A percentile compares a stretch with the other conserved stretches of the same genome.
phyloP scores from a whole-genome alignment of 352 stramenopile species.

The Phytophthora niederhauseri region DNA sequence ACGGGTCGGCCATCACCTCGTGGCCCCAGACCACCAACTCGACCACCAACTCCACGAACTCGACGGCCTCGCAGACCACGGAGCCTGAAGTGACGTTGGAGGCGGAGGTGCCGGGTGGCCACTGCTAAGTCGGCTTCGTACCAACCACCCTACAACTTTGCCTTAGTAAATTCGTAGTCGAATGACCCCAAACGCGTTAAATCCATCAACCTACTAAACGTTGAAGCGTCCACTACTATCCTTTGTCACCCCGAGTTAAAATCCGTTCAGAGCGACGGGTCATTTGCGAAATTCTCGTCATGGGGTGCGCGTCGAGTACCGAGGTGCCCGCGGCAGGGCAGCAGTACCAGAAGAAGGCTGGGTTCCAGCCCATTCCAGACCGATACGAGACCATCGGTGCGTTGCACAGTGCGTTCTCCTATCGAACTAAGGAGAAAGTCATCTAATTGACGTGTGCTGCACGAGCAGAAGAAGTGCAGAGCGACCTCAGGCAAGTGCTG shows the following conservation, averaged over 20 bases:
- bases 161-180: background rate
- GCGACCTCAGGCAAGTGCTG: constrained; percentile 34
- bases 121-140: constrained; percentile 21
- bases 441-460: background rate
- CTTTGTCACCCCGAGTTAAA: constrained; percentile 3
- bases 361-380: constrained; percentile 56
- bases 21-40: constrained; percentile 41
- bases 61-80: constrained; percentile 6
- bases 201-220: background rate
- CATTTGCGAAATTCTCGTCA: constrained; percentile 25
- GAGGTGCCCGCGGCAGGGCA: background rate
- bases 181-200: background rate
- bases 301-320: constrained; percentile 33
- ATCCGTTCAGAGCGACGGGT: constrained; percentile 22
- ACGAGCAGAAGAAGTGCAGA: constrained; percentile 45
- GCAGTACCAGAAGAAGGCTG: constrained; percentile 11
- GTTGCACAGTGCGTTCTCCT: background rate
- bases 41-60: constrained; percentile 17
- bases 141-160: background rate
- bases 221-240: constrained; percentile 19
- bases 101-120: constrained; percentile 3
- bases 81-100: constrained; percentile 4
- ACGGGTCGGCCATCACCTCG: constrained; percentile 39
- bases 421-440: background rate
- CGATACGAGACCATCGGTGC: constrained; percentile 66